phyloP scores from a whole-genome alignment of 192 early-diverging fungal genomes.

The Backusella luteola region DNA sequence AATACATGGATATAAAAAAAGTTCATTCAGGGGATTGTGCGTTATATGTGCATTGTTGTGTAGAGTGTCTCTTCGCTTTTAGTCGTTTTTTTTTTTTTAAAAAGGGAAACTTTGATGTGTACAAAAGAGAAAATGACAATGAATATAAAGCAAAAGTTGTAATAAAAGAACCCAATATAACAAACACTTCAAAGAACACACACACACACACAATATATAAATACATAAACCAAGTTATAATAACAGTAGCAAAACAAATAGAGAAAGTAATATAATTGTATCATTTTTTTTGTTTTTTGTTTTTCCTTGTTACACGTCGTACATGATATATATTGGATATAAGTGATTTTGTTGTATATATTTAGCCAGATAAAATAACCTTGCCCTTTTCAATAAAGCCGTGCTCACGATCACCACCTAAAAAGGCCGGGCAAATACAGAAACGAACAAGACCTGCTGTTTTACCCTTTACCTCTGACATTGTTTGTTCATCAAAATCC shows the following conservation, averaged over 20 bases:
- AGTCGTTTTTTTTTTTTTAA: neutral
- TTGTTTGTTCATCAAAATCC: constrained; percentile 34
- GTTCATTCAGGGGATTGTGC: too few relatives aligned
- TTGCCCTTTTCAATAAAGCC: constrained; percentile 44
- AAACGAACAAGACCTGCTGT: constrained; percentile 27
- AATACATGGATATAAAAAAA: too few relatives aligned
- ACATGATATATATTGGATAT: neutral
- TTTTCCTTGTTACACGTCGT: neutral
- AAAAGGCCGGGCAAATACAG: constrained; percentile 37
- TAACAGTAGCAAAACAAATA: neutral
- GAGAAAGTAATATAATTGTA: constrained; percentile 1
- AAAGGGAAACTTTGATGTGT: neutral
- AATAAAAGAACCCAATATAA: neutral
- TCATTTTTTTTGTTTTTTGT: neutral
- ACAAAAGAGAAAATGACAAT: neutral
- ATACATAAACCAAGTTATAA: neutral
- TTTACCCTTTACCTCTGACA: constrained; percentile 35
- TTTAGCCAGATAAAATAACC: constrained; percentile 29
- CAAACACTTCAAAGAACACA: neutral
- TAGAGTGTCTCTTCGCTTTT: neutral
- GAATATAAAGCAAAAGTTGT: neutral
- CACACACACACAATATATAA: neutral
- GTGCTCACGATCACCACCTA: constrained; percentile 43
- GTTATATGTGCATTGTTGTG: neutral
- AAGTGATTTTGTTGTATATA: neutral